phyloP scores from a whole-genome alignment of 208 protist species.

The Trichomonas gallinae region DNA sequence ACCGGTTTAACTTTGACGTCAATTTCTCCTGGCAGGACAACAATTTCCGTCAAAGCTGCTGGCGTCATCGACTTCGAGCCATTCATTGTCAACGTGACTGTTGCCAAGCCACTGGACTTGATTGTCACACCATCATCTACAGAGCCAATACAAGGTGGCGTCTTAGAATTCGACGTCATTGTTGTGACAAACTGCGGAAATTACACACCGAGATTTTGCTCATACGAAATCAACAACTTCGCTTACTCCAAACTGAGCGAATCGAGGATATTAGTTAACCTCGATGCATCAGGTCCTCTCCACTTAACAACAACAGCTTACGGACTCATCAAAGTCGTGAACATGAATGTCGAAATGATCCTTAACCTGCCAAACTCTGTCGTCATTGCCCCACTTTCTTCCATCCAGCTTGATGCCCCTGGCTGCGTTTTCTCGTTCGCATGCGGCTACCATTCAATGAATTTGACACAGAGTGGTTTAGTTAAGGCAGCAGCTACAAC shows the following conservation, averaged over 20 bases:
- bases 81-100: neutral
- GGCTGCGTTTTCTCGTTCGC: neutral
- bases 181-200: neutral
- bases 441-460: neutral
- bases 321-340: neutral
- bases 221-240: neutral
- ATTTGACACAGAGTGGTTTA: neutral
- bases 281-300: neutral
- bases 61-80: neutral
- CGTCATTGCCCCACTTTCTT: neutral
- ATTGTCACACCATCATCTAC: neutral
- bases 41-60: neutral
- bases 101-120: neutral
- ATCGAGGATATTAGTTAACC: neutral
- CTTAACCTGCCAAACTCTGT: neutral
- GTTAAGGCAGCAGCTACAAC: neutral
- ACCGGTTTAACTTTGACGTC: neutral
- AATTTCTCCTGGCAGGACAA: neutral
- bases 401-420: neutral
- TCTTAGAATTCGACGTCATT: neutral
- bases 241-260: neutral
- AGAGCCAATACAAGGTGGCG: neutral
- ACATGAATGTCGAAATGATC: neutral
- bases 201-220: neutral
- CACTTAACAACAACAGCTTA: neutral